Evolutionary conservation across 495 filamentous ascomycete genomes (phyloP).

Genomic region (Clavariopsis aquatica): DNA sequence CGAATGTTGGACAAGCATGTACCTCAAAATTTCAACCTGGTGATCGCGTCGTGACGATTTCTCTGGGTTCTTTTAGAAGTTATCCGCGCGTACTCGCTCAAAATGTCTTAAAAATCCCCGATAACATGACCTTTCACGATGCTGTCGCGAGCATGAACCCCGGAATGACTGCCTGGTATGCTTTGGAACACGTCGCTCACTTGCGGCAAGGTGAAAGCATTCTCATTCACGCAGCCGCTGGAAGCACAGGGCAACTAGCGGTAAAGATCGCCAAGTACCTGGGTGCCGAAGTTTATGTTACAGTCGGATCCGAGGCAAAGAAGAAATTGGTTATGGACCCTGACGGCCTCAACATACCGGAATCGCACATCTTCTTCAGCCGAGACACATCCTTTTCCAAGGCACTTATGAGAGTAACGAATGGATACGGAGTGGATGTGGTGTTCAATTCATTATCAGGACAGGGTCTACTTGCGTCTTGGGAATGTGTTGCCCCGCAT

Average conservation of each 20-base stretch:
- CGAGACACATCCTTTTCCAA: background rate
- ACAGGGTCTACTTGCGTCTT: background rate
- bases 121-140: background rate
- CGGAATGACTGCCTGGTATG: background rate
- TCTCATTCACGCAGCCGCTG: conserved; percentile 6
- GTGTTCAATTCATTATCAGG: conserved; percentile 7
- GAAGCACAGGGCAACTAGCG: background rate
- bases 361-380: background rate
- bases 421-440: conserved; percentile 1
- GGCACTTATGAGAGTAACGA: background rate
- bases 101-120: background rate
- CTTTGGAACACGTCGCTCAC: background rate
- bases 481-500: conserved; percentile 3
- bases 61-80: background rate
- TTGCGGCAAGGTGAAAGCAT: background rate
- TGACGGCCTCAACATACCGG: background rate
- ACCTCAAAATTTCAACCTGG: background rate
- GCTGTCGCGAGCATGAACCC: background rate
- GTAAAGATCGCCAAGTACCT: conserved; percentile 1
- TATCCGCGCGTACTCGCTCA: background rate
- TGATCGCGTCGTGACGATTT: background rate
- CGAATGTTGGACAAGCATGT: background rate
- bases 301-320: conserved; percentile 3
- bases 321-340: background rate
- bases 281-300: conserved; percentile 5